These are phyloP conservation scores for Zalaria sp. DNA, from an alignment of 2,329 filamentous ascomycete genomes.

Conservation along the genomic window DNA sequence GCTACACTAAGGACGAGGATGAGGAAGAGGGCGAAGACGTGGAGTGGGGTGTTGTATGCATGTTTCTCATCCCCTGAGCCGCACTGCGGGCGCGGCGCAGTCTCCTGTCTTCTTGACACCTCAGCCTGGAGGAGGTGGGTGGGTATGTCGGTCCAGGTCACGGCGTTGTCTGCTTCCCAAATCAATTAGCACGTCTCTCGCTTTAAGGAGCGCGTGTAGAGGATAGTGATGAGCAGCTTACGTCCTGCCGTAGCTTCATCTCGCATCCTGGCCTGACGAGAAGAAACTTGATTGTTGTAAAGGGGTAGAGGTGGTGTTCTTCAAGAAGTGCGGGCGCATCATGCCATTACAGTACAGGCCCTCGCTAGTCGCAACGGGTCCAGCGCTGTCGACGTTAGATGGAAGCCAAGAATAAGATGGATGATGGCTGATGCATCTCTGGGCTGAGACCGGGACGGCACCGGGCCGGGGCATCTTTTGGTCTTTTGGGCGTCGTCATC, in stretches of 20 bases:
- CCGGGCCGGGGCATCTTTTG: too few species aligned
- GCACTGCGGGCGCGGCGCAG: conserved; percentile 30
- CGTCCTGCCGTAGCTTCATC: neutral
- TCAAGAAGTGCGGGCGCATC: too few species aligned
- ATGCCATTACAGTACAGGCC: too few species aligned
- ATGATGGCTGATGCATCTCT: too few species aligned
- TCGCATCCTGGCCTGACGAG: neutral
- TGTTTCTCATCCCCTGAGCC: conserved; percentile 33
- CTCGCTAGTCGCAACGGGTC: too few species aligned
- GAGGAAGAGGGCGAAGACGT: conserved; percentile 43
- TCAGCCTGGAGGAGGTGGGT: conserved; percentile 33
- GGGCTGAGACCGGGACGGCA: too few species aligned
- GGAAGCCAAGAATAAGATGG: too few species aligned
- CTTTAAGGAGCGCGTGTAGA: neutral
- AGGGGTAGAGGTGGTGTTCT: too few species aligned
- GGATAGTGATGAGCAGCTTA: neutral
- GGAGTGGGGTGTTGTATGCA: conserved; percentile 40
- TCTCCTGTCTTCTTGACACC: conserved; percentile 32
- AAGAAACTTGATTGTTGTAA: too few species aligned
- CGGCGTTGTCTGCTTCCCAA: conserved; percentile 3
- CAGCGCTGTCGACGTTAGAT: too few species aligned
- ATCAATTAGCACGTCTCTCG: conserved; percentile 3
- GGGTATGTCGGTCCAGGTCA: conserved; percentile 23
- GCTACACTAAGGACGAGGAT: conserved; percentile 41
- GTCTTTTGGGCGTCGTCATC: too few species aligned